Conservation (phyloP, 2,329 filamentous ascomycete species). For the Penicillium brevicompactum region DNA sequence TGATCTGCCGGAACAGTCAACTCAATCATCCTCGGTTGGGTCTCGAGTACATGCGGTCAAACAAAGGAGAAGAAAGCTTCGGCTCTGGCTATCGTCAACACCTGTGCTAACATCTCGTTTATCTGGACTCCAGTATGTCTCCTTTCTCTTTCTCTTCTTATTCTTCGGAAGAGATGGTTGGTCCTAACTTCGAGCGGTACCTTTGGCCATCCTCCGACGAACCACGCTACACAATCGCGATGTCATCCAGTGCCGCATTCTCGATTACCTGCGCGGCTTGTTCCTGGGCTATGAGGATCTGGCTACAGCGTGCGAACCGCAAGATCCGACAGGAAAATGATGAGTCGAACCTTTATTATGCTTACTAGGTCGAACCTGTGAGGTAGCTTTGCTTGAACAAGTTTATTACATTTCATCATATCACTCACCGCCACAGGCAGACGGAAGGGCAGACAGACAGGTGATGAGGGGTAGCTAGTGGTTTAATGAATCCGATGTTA, state of each 20-base stretch:
- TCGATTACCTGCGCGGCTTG: constrained; percentile 15
- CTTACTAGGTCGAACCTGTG: constrained; percentile 14
- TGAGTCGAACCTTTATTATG: constrained; percentile 19
- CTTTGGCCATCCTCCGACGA: constrained; percentile 32
- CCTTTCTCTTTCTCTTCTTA: constrained; percentile 1
- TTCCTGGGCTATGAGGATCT: constrained; percentile 19
- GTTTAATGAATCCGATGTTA: too few species aligned
- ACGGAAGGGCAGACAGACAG: too few species aligned
- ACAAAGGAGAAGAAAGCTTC: constrained; percentile 49
- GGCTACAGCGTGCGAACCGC: constrained; percentile 18
- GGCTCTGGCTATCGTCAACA: constrained; percentile 45
- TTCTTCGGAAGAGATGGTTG: constrained; percentile 1
- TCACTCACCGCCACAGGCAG: too few species aligned
- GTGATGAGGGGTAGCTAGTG: too few species aligned
- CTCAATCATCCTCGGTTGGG: constrained; percentile 47
- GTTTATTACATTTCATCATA: constrained; percentile 1
- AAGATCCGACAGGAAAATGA: constrained; percentile 20
- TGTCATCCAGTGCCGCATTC: constrained; percentile 20
- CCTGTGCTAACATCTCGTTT: constrained; percentile 41
- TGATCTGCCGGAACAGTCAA: constrained; percentile 33
- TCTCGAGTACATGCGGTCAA: constrained; percentile 44
- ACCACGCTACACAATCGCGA: constrained; percentile 21
- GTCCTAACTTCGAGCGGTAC: constrained; percentile 26
- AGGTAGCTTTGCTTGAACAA: constrained; percentile 2
- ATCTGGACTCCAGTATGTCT: constrained; percentile 35